phyloP scores from a whole-genome alignment of 2,329 filamentous ascomycete genomes.

The Curvularia verruculosa region DNA sequence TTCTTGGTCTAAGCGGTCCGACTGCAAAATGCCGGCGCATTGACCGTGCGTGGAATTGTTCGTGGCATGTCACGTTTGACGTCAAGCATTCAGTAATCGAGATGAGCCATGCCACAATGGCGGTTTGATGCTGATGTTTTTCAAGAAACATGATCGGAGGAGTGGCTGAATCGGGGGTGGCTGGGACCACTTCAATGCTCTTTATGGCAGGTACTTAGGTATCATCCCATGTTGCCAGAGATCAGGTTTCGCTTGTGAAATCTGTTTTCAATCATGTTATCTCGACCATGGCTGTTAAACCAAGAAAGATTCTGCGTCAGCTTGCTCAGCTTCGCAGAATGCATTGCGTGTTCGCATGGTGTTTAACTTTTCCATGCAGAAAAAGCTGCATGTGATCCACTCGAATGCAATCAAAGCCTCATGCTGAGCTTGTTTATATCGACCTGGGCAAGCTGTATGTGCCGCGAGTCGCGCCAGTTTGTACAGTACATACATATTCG shows the following conservation, averaged over 20 bases:
- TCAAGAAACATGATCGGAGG: background rate
- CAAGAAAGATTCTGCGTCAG: background rate
- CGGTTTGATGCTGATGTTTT: background rate
- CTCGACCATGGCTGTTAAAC: background rate
- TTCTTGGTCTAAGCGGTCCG: background rate
- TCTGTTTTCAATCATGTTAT: background rate
- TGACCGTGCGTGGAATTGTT: background rate
- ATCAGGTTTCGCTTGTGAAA: background rate
- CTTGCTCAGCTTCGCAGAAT: background rate
- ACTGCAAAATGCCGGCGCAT: background rate
- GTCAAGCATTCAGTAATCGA: constrained; percentile 5
- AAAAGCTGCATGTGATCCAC: background rate
- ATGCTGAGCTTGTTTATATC: background rate
- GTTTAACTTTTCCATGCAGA: background rate
- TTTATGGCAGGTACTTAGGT: background rate
- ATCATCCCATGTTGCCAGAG: background rate
- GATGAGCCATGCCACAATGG: background rate
- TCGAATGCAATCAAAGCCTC: background rate
- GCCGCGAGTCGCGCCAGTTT: constrained; percentile 1
- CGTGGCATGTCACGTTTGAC: background rate
- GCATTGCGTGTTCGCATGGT: background rate
- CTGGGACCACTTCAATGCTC: background rate
- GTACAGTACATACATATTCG: background rate
- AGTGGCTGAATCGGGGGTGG: background rate
- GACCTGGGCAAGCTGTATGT: background rate